Conservation (phyloP, 306 rosid species). For the Coriaria nepalensis region DNA sequence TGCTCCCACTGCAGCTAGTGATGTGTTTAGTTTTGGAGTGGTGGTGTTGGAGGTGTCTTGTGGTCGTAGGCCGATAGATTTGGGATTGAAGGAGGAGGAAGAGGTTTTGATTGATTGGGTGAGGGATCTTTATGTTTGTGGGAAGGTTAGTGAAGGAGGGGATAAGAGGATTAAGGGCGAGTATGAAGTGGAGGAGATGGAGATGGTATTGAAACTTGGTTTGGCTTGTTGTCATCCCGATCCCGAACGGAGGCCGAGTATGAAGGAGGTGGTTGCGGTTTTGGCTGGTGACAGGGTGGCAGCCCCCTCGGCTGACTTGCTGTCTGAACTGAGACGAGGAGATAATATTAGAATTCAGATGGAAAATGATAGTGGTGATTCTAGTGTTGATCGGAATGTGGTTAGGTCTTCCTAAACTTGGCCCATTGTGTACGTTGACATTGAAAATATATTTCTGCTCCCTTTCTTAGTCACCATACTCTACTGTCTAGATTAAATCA, state of each 20-base stretch:
- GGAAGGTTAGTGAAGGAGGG: constrained; percentile 37
- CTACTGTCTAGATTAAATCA: no score
- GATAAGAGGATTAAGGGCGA: constrained; percentile 43
- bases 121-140: constrained; percentile 38
- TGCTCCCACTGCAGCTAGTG: constrained; percentile 64
- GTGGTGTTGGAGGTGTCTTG: constrained; percentile 86
- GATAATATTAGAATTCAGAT: neutral
- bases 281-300: constrained; percentile 33
- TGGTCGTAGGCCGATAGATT: constrained; percentile 62
- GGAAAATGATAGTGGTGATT: neutral
- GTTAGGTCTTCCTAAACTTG: no score
- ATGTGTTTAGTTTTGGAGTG: constrained; percentile 72
- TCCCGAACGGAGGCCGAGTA: constrained; percentile 57
- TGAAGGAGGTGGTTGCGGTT: constrained; percentile 65
- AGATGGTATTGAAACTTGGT: constrained; percentile 66
- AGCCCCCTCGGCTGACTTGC: constrained; percentile 28
- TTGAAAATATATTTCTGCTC: no score
- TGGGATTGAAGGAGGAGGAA: constrained; percentile 39
- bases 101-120: constrained; percentile 76
- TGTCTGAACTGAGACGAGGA: constrained; percentile 32
- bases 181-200: constrained; percentile 48
- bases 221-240: constrained; percentile 85
- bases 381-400: no score
- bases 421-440: no score
- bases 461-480: no score